phyloP scores from a whole-genome alignment of 2,329 filamentous ascomycete species.

The Epichloe gansuensis region DNA sequence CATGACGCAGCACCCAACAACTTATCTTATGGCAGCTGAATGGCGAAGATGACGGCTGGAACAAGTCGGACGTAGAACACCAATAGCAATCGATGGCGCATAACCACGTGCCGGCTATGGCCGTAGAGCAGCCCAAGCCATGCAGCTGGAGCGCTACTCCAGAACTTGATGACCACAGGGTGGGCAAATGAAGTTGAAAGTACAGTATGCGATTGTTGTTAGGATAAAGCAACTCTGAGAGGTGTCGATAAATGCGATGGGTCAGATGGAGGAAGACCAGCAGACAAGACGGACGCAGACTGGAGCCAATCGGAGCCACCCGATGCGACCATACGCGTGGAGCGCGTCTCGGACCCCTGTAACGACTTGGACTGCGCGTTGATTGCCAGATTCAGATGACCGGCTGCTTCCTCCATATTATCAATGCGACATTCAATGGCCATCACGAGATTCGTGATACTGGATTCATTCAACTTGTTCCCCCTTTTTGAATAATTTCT shows the following conservation, averaged over 20 bases:
- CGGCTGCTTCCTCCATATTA: not conserved
- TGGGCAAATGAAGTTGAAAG: not conserved
- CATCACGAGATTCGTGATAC: too few relatives aligned
- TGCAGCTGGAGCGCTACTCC: conserved; percentile 2
- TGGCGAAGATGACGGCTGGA: not conserved
- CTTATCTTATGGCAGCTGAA: not conserved
- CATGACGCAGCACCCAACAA: conserved; percentile 4
- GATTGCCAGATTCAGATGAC: not conserved
- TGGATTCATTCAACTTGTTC: not conserved
- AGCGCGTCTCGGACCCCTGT: conserved; percentile 6
- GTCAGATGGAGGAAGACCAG: too few relatives aligned
- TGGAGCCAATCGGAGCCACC: not conserved
- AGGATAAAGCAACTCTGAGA: not conserved
- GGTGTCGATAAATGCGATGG: too few relatives aligned
- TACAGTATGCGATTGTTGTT: not conserved
- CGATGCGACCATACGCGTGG: conserved; percentile 4
- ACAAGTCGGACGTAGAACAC: not conserved
- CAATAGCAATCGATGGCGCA: conserved; percentile 4
- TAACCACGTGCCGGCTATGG: conserved; percentile 7
- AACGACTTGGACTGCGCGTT: not conserved
- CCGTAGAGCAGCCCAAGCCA: conserved; percentile 4
- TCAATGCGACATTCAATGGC: too few relatives aligned
- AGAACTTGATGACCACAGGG: not conserved
- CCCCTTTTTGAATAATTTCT: too few relatives aligned
- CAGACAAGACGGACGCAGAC: too few relatives aligned